These are phyloP conservation scores for Aureobasidium sp. DNA, from an alignment of 2,329 filamentous ascomycete genomes.

Conservation along the genomic window DNA sequence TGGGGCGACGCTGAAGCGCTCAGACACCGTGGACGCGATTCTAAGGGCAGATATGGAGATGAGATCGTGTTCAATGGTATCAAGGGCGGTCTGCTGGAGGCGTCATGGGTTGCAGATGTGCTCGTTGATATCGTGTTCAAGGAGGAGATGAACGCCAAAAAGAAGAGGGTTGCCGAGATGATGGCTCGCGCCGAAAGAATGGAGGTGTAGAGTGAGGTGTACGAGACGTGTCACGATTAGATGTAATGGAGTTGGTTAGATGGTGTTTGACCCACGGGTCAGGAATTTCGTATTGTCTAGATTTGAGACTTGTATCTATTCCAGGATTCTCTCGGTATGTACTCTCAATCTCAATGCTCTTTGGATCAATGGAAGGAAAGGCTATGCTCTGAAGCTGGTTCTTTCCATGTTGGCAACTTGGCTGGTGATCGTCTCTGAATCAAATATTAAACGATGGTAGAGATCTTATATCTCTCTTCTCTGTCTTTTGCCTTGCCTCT, in stretches of 20 bases:
- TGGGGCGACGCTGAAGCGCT: constrained; percentile 17
- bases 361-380: too few species aligned
- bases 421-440: too few species aligned
- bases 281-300: too few species aligned
- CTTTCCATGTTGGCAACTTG: too few species aligned
- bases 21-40: constrained; percentile 12
- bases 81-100: constrained; percentile 13
- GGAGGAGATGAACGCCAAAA: constrained; percentile 14
- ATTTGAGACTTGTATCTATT: too few species aligned
- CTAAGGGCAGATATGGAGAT: constrained; percentile 14
- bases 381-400: too few species aligned
- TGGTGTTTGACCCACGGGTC: not conserved
- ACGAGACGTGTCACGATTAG: not conserved
- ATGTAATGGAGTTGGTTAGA: not conserved
- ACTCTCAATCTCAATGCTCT: too few species aligned
- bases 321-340: too few species aligned
- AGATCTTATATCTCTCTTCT: too few species aligned
- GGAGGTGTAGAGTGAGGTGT: not conserved
- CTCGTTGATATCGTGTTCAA: constrained; percentile 15
- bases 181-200: not conserved
- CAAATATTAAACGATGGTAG: too few species aligned
- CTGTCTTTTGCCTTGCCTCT: too few species aligned
- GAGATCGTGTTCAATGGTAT: constrained; percentile 13
- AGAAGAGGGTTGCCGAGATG: constrained; percentile 10
- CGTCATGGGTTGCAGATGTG: constrained; percentile 15